Conservation (phyloP, 805 yeast species). For the Candida maesae region DNA sequence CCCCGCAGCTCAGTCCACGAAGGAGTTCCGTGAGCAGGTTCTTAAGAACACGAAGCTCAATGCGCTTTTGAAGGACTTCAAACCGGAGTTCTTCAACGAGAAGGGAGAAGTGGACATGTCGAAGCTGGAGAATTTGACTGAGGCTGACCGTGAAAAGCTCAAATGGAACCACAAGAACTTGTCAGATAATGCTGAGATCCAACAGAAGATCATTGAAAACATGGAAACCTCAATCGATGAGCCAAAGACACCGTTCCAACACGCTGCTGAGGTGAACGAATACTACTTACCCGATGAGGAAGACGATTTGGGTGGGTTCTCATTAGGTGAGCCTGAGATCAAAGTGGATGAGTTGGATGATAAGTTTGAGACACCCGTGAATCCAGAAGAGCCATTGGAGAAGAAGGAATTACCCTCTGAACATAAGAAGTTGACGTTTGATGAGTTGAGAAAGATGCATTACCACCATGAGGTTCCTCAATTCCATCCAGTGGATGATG, state of each 20-base stretch:
- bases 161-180: slow-evolving; percentile 86
- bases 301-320: slow-evolving; percentile 45
- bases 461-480: slow-evolving; percentile 54
- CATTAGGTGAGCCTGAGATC: slow-evolving; percentile 54
- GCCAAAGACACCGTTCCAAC: slow-evolving; percentile 94
- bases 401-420: too few species aligned
- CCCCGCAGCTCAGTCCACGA: slow-evolving; percentile 32
- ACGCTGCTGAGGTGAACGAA: slow-evolving; percentile 74
- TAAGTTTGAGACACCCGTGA: slow-evolving; percentile 7
- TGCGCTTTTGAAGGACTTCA: slow-evolving; percentile 45
- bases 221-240: slow-evolving; percentile 70
- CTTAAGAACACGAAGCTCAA: slow-evolving; percentile 75
- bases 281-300: slow-evolving; percentile 69
- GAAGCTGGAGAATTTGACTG: slow-evolving; percentile 8
- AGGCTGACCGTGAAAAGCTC: slow-evolving; percentile 39
- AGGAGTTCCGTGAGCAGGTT: slow-evolving; percentile 61
- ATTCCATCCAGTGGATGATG: slow-evolving; percentile 14
- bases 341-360: slow-evolving; percentile 30
- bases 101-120: slow-evolving; percentile 14
- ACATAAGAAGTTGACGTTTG: slow-evolving; percentile 46
- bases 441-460: slow-evolving; percentile 75
- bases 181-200: slow-evolving; percentile 55
- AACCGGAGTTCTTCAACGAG: slow-evolving; percentile 24
- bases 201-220: slow-evolving; percentile 51
- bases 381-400: slow-evolving; percentile 22